Percentiles rank a stretch among this genome's conserved stretches.
Evolutionary conservation across 1,284 basidiomycete genomes (phyloP).

Genomic region (Puccinia brachypodii): DNA sequence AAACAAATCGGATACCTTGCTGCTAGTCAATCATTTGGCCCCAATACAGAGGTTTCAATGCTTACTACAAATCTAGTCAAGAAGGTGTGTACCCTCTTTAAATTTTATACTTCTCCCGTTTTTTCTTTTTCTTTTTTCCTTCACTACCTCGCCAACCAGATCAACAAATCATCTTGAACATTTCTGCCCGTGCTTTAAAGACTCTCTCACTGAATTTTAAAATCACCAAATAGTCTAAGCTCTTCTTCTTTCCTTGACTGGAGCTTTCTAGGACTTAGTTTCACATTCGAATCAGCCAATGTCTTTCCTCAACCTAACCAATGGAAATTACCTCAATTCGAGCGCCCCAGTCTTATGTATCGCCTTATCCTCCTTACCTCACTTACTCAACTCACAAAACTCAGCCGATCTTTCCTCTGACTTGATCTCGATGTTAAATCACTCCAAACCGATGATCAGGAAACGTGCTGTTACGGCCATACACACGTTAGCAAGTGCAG

Average conservation of each 20-base stretch:
- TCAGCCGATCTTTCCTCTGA: constrained; percentile 85
- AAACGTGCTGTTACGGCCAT: constrained; percentile 83
- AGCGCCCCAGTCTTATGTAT: constrained; percentile 43
- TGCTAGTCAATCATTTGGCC: constrained; percentile 84
- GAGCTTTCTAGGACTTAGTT: constrained; percentile 19
- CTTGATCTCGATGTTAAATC: constrained; percentile 81
- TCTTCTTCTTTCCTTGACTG: constrained; percentile 39
- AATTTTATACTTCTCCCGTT: background rate
- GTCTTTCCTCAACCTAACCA: constrained; percentile 21
- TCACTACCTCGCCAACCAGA: too few relatives aligned
- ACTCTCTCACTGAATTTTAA: constrained; percentile 23
- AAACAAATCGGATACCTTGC: constrained; percentile 96
- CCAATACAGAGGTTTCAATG: constrained; percentile 95
- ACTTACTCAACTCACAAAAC: constrained; percentile 31
- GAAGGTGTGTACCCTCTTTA: constrained; percentile 67
- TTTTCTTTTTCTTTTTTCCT: background rate
- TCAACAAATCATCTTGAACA: background rate
- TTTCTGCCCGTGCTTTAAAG: background rate
- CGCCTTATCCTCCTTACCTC: constrained; percentile 28
- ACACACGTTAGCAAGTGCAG: constrained; percentile 61
- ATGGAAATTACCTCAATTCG: constrained; percentile 44
- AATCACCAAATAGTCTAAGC: background rate
- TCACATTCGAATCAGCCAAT: constrained; percentile 16
- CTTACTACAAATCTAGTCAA: constrained; percentile 96
- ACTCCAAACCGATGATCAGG: constrained; percentile 77